Base-by-base conservation (phyloP, 306 rosid genomes). In the Vachellia collinsii region DNA sequence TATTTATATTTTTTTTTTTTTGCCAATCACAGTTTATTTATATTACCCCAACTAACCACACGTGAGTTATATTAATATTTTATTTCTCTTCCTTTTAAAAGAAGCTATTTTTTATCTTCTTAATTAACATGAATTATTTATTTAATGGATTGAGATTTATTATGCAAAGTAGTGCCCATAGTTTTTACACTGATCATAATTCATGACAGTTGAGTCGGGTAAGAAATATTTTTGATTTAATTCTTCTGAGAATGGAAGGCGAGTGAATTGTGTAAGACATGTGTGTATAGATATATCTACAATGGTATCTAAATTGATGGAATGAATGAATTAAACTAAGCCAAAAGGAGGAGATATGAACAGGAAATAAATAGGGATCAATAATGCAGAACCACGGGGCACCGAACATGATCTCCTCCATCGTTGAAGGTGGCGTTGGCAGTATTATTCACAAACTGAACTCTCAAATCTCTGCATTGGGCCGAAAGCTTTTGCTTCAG, bases 381-480 rank as follows among this genome's bases (percentile, higher is more conserved):
- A 81, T 2, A 85, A 81, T 1, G 37, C 3, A 71, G 83, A 81
- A 11, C 11, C 7, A 10, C 3, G 38, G 6, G 16, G 19, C 63
- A 79, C n/a, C 3, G 8, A 23, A 63, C 4, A 39, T 76, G 63
- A 3, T 43, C 13, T 44, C 74, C 79, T 7, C 11, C 44, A 54
- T 51, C 23, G 4, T 56, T 51, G 64, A 80, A 14, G 0, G 64
- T 2, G 7, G 81, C 92, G 0, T 4, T 23, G 3, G 0, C 14
- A 3, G 83, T 43, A n/a, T 43, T 34, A 19, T 79, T 82, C 36
- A 46, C 41, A 53, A 89, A 88, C n/a, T 19, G 62, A 70, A 94
- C 74, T 78, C 82, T 88, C 83, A 92, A 70, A 23, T 77, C 79
- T 3, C 46, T 51, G 54, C 96, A 94, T 48, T 65, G 4, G 7